Percentiles rank a stretch among this genome's conserved stretches.
Conservation (phyloP, 768 basidiomycete species). For the Butyriboletus loyo region DNA sequence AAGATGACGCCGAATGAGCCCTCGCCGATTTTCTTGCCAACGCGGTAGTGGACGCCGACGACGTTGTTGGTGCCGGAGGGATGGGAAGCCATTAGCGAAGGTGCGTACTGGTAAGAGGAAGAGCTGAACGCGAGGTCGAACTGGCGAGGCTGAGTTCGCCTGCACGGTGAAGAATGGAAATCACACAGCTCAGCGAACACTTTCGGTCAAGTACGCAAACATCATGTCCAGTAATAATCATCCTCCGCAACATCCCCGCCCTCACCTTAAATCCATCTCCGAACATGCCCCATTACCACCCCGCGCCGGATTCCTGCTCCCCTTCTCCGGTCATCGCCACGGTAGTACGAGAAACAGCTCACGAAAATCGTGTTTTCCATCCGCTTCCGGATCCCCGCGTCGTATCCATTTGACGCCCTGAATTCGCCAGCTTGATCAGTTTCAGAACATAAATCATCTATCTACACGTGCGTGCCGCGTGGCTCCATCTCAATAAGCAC, state of each 20-base stretch:
- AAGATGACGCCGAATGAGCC: constrained; percentile 97
- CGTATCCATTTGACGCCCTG: not conserved
- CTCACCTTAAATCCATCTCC: constrained; percentile 13
- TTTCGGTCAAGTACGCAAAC: constrained; percentile 17
- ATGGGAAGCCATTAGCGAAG: constrained; percentile 48
- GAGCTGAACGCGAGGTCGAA: constrained; percentile 4
- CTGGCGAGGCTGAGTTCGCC: constrained; percentile 28
- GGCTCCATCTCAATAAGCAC: not conserved
- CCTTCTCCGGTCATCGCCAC: constrained; percentile 33
- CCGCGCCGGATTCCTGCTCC: constrained; percentile 8
- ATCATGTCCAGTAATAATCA: not conserved
- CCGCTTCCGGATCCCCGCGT: constrained; percentile 42
- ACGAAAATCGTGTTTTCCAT: constrained; percentile 36
- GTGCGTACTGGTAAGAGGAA: constrained; percentile 19
- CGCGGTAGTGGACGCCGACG: constrained; percentile 95
- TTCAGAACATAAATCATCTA: not conserved
- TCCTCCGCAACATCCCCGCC: constrained; percentile 21
- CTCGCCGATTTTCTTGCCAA: constrained; percentile 99
- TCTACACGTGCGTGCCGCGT: constrained; percentile 4
- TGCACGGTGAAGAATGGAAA: constrained; percentile 32
- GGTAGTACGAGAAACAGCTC: constrained; percentile 42
- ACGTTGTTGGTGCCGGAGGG: constrained; percentile 67
- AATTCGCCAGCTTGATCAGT: constrained; percentile 3
- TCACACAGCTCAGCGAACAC: constrained; percentile 7
- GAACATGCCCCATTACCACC: constrained; percentile 11